These are phyloP conservation scores for Backusella circina DNA, from an alignment of 192 early-diverging fungal species.

Conservation along the genomic window DNA sequence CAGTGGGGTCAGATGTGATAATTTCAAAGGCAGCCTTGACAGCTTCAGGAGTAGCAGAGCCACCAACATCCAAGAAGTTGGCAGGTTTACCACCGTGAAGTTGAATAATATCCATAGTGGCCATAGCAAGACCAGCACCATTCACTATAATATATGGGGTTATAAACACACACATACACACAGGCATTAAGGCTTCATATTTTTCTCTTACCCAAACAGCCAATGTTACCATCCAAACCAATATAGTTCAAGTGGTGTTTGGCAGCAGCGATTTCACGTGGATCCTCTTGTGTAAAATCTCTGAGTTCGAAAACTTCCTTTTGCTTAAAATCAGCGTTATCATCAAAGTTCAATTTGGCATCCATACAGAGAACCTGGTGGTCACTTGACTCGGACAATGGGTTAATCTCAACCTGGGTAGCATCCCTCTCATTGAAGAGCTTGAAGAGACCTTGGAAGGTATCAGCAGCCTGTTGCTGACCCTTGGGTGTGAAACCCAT, in stretches of 20 bases:
- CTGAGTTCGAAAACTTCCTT: constrained; percentile 84
- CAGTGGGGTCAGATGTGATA: constrained; percentile 94
- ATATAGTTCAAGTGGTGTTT: constrained; percentile 99
- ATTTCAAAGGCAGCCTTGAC: constrained; percentile 99
- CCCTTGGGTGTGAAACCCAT: constrained; percentile 86
- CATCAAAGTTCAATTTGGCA: constrained; percentile 98
- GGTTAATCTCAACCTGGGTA: constrained; percentile 99
- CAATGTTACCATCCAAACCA: constrained; percentile 97
- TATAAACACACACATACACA: neutral
- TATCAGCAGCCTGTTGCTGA: constrained; percentile 83
- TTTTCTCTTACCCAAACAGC: constrained; percentile 73
- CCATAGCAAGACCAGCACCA: constrained; percentile 98
- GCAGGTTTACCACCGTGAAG: constrained; percentile 97
- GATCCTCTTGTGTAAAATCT: constrained; percentile 94
- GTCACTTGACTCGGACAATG: constrained; percentile 86
- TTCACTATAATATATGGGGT: constrained; percentile 56
- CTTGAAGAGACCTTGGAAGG: constrained; percentile 91
- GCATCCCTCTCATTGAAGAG: constrained; percentile 96
- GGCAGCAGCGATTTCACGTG: constrained; percentile 94
- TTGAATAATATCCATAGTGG: constrained; percentile 99
- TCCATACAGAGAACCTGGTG: constrained; percentile 88
- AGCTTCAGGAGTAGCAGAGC: constrained; percentile 91
- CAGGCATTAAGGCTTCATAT: too few species aligned
- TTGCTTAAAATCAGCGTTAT: constrained; percentile 98
- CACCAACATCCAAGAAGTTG: constrained; percentile 99